Evolutionary conservation across 2,329 filamentous ascomycete species (phyloP).

Genomic region (Falciphora oryzae): DNA sequence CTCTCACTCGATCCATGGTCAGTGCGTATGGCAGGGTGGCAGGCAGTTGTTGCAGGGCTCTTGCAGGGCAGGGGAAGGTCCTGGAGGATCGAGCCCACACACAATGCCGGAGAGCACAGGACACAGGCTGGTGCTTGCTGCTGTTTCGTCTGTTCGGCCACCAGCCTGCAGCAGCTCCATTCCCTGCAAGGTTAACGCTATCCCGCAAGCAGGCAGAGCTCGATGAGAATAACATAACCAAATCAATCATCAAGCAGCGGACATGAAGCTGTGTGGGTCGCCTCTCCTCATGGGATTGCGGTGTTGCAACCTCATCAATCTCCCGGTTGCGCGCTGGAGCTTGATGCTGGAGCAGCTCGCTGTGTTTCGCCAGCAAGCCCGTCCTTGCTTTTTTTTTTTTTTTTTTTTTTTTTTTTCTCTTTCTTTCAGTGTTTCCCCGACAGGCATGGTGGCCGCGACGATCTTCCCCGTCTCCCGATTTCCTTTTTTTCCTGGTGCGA

Average conservation of each 20-base stretch:
- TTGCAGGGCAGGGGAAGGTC: no score
- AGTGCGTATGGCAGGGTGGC: neutral
- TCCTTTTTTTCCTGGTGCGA: neutral
- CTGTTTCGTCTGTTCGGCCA: neutral
- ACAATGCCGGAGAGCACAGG: neutral
- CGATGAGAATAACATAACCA: no score
- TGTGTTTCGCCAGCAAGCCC: neutral
- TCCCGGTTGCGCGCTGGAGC: neutral
- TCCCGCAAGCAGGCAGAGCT: neutral
- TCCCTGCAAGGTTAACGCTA: neutral
- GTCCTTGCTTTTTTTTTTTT: neutral
- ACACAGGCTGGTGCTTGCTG: neutral
- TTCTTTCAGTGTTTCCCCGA: neutral
- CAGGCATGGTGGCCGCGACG: neutral
- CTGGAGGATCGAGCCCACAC: no score
- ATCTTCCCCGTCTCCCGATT: neutral
- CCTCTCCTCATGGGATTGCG: neutral
- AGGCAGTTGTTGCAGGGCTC: no score
- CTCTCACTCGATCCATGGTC: neutral
- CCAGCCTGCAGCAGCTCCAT: neutral
- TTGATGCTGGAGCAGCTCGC: no score
- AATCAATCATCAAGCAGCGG: neutral
- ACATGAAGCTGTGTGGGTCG: neutral
- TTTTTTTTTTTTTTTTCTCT: neutral
- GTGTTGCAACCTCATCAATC: neutral